Evolutionary conservation across 2,329 filamentous ascomycete genomes (phyloP).

Genomic region (Cyphellophora attinorum): DNA sequence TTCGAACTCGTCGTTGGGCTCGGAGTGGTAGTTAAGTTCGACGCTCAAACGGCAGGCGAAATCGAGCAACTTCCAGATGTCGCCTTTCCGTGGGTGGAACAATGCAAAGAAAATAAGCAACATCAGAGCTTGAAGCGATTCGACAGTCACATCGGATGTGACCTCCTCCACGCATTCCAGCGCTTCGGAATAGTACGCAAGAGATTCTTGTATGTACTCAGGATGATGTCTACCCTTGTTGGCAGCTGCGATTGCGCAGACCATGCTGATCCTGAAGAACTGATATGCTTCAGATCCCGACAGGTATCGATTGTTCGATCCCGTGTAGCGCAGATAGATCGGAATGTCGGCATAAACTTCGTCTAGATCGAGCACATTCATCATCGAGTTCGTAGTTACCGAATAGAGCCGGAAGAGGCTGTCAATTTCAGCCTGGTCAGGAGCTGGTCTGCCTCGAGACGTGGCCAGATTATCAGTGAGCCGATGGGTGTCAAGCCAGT

Average conservation of each 20-base stretch:
- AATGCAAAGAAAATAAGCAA: slow-evolving; percentile 20
- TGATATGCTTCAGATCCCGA: slow-evolving; percentile 20
- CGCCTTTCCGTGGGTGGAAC: slow-evolving; percentile 20
- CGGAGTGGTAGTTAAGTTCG: slow-evolving; percentile 26
- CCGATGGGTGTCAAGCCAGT: slow-evolving; percentile 15
- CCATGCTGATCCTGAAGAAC: slow-evolving; percentile 25
- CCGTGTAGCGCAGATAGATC: slow-evolving; percentile 16
- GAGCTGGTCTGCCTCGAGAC: slow-evolving; percentile 11
- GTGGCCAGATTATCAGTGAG: slow-evolving; percentile 6
- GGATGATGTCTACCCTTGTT: slow-evolving; percentile 21
- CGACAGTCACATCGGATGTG: slow-evolving; percentile 20
- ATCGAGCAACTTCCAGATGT: slow-evolving; percentile 21
- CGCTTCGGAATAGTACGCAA: slow-evolving; percentile 20
- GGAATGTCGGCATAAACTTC: slow-evolving; percentile 17
- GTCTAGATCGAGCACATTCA: slow-evolving; percentile 21
- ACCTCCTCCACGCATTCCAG: slow-evolving; percentile 23
- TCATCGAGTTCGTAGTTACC: slow-evolving; percentile 21
- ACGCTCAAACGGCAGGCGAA: slow-evolving; percentile 22
- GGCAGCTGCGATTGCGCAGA: slow-evolving; percentile 23
- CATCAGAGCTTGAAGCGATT: slow-evolving; percentile 21
- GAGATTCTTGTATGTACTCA: slow-evolving; percentile 14
- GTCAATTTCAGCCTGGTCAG: slow-evolving; percentile 14
- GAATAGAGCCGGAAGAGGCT: slow-evolving; percentile 21
- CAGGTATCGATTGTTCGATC: slow-evolving; percentile 12
- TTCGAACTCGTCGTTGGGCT: slow-evolving; percentile 20